Conservation (phyloP, 257 asterid genomes). For the Buddleja alternifolia region DNA sequence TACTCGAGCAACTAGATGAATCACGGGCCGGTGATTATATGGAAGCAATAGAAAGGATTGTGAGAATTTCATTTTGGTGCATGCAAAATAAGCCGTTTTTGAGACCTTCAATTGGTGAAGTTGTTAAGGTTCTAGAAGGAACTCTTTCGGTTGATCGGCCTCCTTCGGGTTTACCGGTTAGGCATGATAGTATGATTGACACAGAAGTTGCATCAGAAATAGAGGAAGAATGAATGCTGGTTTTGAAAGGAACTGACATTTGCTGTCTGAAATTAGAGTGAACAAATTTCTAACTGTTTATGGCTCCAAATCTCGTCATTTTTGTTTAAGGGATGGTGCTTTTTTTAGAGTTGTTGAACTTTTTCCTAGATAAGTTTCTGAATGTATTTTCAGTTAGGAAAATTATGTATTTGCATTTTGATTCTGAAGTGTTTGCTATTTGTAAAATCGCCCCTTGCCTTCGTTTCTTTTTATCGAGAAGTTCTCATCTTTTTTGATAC, state of each 20-base stretch:
- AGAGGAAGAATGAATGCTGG: slow-evolving; percentile 50
- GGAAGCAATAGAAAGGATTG: slow-evolving; percentile 52
- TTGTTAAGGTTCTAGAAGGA: slow-evolving; percentile 72
- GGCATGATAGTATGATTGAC: slow-evolving; percentile 31
- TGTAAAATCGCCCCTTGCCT: not conserved
- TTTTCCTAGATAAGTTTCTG: not conserved
- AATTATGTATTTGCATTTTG: slow-evolving; percentile 5
- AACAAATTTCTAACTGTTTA: slow-evolving; percentile 24
- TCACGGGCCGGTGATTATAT: slow-evolving; percentile 35
- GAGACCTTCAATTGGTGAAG: slow-evolving; percentile 72
- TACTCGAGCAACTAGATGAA: slow-evolving; percentile 36
- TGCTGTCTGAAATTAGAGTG: not conserved
- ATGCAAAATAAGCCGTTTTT: slow-evolving; percentile 61
- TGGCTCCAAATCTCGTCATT: slow-evolving; percentile 35
- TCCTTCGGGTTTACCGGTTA: slow-evolving; percentile 44
- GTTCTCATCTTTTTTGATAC: too few relatives aligned
- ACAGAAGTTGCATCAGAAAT: slow-evolving; percentile 40
- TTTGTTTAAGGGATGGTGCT: slow-evolving; percentile 36
- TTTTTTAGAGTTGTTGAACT: not conserved
- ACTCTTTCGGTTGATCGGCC: slow-evolving; percentile 67
- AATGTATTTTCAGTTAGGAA: slow-evolving; percentile 26
- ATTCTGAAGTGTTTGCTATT: not conserved
- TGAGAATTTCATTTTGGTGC: slow-evolving; percentile 67
- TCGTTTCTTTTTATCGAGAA: too few relatives aligned
- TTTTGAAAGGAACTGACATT: slow-evolving; percentile 14